A percentile compares a stretch with the other conserved stretches of the same genome.
These are phyloP conservation scores for Hevea brasiliensis DNA, from an alignment of 345 rosid genomes.

Conservation along the genomic window DNA sequence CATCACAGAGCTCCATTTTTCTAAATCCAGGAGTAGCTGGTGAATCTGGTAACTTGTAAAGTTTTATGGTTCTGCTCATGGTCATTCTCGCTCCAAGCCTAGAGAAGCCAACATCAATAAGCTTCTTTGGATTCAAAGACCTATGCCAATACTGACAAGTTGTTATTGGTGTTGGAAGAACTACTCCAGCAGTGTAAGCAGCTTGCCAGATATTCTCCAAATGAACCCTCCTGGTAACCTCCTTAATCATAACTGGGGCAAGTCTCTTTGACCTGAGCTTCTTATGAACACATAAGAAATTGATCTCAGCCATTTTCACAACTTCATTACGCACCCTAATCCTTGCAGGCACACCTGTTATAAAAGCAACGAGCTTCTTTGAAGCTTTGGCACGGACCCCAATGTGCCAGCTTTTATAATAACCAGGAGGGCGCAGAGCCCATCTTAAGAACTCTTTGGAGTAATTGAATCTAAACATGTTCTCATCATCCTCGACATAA, in stretches of 20 bases:
- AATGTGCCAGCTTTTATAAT: constrained; percentile 78
- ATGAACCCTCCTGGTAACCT: constrained; percentile 89
- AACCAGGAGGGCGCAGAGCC: constrained; percentile 90
- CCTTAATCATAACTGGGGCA: constrained; percentile 97
- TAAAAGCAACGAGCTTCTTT: constrained; percentile 84
- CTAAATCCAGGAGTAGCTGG: constrained; percentile 82
- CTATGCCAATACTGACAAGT: constrained; percentile 98
- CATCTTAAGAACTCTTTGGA: constrained; percentile 91
- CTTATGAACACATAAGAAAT: constrained; percentile 94
- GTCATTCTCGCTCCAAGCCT: constrained; percentile 94
- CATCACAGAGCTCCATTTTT: constrained; percentile 79
- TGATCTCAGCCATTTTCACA: constrained; percentile 90
- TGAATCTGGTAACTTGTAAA: constrained; percentile 76
- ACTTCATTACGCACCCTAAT: constrained; percentile 74
- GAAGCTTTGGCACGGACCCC: constrained; percentile 86
- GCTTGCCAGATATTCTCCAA: constrained; percentile 97
- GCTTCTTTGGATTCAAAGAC: constrained; percentile 93
- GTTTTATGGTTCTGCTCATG: constrained; percentile 89
- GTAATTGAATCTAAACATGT: constrained; percentile 94
- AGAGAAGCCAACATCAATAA: constrained; percentile 93
- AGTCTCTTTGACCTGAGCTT: constrained; percentile 92
- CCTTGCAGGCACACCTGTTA: constrained; percentile 86
- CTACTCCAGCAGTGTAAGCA: constrained; percentile 87
- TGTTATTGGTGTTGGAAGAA: constrained; percentile 86
- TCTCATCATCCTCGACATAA: constrained; percentile 93